phyloP scores from a whole-genome alignment of 2,329 filamentous ascomycete genomes.

The Microascus cirrosus region DNA sequence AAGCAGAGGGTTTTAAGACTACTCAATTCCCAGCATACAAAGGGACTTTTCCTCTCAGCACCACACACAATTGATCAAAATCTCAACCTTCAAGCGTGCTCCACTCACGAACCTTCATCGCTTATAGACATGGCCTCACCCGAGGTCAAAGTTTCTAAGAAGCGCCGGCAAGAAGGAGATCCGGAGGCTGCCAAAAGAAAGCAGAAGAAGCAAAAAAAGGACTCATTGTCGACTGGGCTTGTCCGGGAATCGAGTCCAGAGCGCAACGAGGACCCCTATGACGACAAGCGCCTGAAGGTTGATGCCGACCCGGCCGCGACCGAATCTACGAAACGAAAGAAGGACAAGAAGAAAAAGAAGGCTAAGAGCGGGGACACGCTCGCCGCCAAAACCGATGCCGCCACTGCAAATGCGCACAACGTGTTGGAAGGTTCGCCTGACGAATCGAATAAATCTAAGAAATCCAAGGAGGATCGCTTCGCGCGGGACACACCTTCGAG shows the following conservation, averaged over 20 bases:
- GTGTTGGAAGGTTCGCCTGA: not conserved
- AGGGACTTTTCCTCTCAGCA: not conserved
- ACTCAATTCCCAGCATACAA: not conserved
- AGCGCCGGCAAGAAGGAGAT: constrained; percentile 2
- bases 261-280: not conserved
- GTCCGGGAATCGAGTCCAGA: not conserved
- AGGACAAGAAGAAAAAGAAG: not conserved
- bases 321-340: not conserved
- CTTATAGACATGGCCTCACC: not conserved
- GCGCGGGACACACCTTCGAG: not conserved
- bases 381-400: not conserved
- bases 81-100: not conserved
- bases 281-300: not conserved
- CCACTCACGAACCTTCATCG: not conserved
- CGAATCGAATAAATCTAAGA: not conserved
- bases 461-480: not conserved
- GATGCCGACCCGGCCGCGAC: not conserved
- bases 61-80: not conserved
- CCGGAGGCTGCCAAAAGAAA: constrained; percentile 1
- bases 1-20: not conserved
- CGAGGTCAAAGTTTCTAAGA: constrained; percentile 2
- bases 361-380: not conserved
- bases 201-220: constrained; percentile 4
- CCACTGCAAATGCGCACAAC: not conserved
- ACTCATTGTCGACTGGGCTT: not conserved